A percentile compares a stretch with the other conserved stretches of the same genome.
Evolutionary conservation across 805 yeast species (phyloP).

Genomic region (Candida tallmaniae): DNA sequence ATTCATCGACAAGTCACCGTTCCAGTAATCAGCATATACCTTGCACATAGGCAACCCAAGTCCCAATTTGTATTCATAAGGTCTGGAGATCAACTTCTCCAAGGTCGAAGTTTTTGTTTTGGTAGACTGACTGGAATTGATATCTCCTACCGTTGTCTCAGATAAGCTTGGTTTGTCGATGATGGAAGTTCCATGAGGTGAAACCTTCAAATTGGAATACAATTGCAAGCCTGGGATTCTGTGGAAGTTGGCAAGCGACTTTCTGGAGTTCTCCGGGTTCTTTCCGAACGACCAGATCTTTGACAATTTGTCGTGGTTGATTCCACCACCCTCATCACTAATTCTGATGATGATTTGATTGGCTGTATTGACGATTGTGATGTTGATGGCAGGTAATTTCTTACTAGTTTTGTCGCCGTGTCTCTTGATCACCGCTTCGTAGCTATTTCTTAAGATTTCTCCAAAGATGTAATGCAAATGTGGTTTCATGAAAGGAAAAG

Average conservation of each 20-base stretch:
- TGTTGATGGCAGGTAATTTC: constrained; percentile 68
- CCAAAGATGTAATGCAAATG: constrained; percentile 85
- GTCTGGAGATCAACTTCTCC: constrained; percentile 61
- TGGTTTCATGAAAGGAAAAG: constrained; percentile 78
- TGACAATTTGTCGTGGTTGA: constrained; percentile 52
- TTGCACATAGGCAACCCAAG: constrained; percentile 90
- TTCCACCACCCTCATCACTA: constrained; percentile 92
- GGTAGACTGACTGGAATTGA: constrained; percentile 15
- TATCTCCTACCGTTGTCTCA: constrained; percentile 35
- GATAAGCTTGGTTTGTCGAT: constrained; percentile 22
- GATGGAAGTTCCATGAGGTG: constrained; percentile 36
- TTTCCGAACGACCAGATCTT: constrained; percentile 88
- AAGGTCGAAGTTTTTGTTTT: constrained; percentile 49
- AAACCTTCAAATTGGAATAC: constrained; percentile 38
- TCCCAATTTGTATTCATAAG: constrained; percentile 73
- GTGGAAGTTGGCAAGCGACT: constrained; percentile 63
- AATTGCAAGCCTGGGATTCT: constrained; percentile 57
- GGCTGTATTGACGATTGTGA: constrained; percentile 64
- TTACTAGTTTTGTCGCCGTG: constrained; percentile 24
- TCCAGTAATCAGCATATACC: constrained; percentile 95
- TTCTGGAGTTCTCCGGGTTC: constrained; percentile 53
- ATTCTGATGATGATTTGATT: constrained; percentile 71
- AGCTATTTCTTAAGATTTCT: constrained; percentile 80
- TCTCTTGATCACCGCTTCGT: constrained; percentile 65
- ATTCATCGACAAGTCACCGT: constrained; percentile 78